These are phyloP conservation scores for Oidiodendron maius DNA, from an alignment of 495 filamentous ascomycete species.

Conservation along the genomic window DNA sequence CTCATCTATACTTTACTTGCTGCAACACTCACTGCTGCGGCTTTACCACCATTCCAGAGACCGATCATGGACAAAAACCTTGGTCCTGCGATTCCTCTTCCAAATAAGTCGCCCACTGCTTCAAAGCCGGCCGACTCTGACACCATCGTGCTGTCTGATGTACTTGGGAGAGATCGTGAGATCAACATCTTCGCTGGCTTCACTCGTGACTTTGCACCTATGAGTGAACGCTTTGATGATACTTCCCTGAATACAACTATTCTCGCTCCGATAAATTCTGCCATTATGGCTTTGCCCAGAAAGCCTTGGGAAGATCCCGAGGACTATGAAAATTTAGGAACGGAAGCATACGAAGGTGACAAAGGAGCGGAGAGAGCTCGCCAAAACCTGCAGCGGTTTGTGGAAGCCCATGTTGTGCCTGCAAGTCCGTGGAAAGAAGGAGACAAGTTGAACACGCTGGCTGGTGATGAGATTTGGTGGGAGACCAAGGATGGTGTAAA, in stretches of 20 bases:
- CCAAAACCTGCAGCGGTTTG: conserved; percentile 74
- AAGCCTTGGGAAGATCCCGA: conserved; percentile 92
- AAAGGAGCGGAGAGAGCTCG: conserved; percentile 76
- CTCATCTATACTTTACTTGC: conserved; percentile 10
- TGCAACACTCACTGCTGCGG: conserved; percentile 7
- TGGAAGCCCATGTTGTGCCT: conserved; percentile 79
- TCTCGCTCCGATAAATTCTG: conserved; percentile 79
- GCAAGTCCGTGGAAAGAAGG: conserved; percentile 74
- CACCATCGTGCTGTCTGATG: conserved; percentile 57
- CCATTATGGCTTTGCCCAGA: conserved; percentile 68
- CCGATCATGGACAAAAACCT: conserved; percentile 14
- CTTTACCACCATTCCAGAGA: conserved; percentile 8
- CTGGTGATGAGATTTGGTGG: conserved; percentile 76
- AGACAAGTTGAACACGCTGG: conserved; percentile 63
- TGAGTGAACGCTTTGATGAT: conserved; percentile 67
- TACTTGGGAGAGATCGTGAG: conserved; percentile 71
- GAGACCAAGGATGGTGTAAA: conserved; percentile 66
- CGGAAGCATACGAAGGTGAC: conserved; percentile 73
- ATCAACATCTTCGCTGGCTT: conserved; percentile 89
- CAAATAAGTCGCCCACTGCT: background rate
- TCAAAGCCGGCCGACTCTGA: conserved; percentile 12
- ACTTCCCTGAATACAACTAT: conserved; percentile 73
- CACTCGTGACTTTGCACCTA: conserved; percentile 69
- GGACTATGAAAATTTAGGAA: conserved; percentile 69
- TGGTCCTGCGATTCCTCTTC: conserved; percentile 13